A percentile compares a stretch with the other conserved stretches of the same genome.
phyloP scores from a whole-genome alignment of 768 basidiomycete species.

The Leccinum barrowsii region DNA sequence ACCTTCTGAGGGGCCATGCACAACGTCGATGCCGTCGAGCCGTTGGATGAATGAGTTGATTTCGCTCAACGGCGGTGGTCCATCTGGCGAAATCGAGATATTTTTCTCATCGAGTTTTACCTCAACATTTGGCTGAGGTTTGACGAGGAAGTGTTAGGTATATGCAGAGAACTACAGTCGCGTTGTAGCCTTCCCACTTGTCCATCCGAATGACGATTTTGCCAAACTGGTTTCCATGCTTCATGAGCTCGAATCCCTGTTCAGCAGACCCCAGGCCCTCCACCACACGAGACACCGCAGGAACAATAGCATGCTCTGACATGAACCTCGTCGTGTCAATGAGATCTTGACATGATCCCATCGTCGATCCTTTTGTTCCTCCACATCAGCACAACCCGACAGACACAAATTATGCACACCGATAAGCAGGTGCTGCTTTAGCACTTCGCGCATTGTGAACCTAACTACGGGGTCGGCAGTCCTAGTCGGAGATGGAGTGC shows the following conservation, averaged over 20 bases:
- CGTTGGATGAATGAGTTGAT: slow-evolving; percentile 63
- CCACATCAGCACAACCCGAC: slow-evolving; percentile 13
- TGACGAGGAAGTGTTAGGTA: no score
- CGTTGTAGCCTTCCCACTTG: slow-evolving; percentile 18
- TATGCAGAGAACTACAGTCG: slow-evolving; percentile 18
- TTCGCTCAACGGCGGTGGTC: slow-evolving; percentile 61
- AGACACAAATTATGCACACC: slow-evolving; percentile 41
- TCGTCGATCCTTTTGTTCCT: slow-evolving; percentile 61
- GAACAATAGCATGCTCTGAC: slow-evolving; percentile 59
- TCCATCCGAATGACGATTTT: slow-evolving; percentile 64
- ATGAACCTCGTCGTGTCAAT: slow-evolving; percentile 70
- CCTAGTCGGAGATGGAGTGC: slow-evolving; percentile 1
- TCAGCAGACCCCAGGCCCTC: slow-evolving; percentile 62
- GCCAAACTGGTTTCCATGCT: slow-evolving; percentile 62
- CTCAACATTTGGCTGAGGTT: no score
- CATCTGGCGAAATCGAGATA: no score
- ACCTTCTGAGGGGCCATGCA: slow-evolving; percentile 72
- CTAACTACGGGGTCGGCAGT: slow-evolving; percentile 41
- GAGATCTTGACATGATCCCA: slow-evolving; percentile 78
- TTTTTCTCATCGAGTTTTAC: no score
- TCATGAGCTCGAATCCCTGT: slow-evolving; percentile 68
- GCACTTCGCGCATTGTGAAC: slow-evolving; percentile 76
- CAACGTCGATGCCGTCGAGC: slow-evolving; percentile 59
- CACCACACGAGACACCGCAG: slow-evolving; percentile 66
- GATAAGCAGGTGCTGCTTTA: slow-evolving; percentile 69